Evolutionary conservation across 2,329 filamentous ascomycete genomes (phyloP).

Genomic region (Trichocomaceae sp.): DNA sequence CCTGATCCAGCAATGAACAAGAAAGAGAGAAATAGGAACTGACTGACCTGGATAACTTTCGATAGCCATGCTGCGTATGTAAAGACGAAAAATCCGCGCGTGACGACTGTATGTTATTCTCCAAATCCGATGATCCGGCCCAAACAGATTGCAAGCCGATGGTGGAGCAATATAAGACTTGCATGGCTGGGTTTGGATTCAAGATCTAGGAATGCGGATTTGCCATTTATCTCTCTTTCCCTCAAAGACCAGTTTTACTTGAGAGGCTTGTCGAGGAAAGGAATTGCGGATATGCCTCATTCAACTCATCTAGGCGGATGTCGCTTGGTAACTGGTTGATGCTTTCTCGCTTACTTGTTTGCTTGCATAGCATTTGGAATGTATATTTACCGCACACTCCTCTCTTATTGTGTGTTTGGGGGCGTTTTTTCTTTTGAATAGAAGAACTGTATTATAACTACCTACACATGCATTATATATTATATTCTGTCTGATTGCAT

Average conservation of each 20-base stretch:
- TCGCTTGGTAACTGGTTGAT: background rate
- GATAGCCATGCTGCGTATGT: conserved; percentile 87
- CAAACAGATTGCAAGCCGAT: conserved; percentile 74
- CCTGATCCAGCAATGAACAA: background rate
- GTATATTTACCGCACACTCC: conserved; percentile 1
- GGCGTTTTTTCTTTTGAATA: background rate
- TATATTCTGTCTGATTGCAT: background rate
- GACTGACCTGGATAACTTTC: conserved; percentile 2
- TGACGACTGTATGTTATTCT: conserved; percentile 99
- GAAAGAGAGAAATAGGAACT: conserved; percentile 1
- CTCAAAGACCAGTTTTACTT: background rate
- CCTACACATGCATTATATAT: conserved; percentile 3
- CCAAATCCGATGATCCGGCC: conserved; percentile 66
- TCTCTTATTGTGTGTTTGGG: conserved; percentile 1
- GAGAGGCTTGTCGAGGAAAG: background rate
- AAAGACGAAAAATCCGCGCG: conserved; percentile 86
- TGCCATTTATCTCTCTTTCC: conserved; percentile 5
- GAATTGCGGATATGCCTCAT: background rate
- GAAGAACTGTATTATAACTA: background rate
- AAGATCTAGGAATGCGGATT: conserved; percentile 40
- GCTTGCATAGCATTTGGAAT: conserved; percentile 6
- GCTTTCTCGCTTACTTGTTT: background rate
- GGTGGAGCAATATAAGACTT: conserved; percentile 78
- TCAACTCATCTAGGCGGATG: background rate
- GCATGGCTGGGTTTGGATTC: conserved; percentile 93